Conservation (phyloP, 1,284 basidiomycete species). For the Hymenochaete sp. region DNA sequence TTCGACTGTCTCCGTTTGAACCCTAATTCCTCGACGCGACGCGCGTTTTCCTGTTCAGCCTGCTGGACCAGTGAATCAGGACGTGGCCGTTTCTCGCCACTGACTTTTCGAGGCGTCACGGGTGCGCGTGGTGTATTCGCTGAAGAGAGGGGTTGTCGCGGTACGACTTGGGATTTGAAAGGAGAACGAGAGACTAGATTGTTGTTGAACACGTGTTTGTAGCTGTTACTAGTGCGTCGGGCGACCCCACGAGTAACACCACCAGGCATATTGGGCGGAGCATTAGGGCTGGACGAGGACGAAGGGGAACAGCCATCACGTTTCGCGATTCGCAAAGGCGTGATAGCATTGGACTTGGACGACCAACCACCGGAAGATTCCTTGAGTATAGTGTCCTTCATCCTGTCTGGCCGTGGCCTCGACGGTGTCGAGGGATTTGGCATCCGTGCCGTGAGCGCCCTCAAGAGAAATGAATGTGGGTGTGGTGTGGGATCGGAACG, state of each 20-base stretch:
- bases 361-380: constrained; percentile 17
- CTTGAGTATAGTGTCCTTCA: constrained; percentile 18
- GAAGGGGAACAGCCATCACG: constrained; percentile 35
- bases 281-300: constrained; percentile 23
- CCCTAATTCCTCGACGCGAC: constrained; percentile 42
- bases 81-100: constrained; percentile 64
- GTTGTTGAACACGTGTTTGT: constrained; percentile 73
- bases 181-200: constrained; percentile 84
- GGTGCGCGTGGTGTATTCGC: neutral
- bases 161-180: constrained; percentile 60
- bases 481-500: too few species aligned
- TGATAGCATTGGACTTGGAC: constrained; percentile 33
- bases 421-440: constrained; percentile 23
- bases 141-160: neutral
- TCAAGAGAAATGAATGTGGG: too few species aligned
- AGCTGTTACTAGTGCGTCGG: constrained; percentile 72
- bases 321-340: constrained; percentile 66
- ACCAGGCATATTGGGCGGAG: constrained; percentile 26
- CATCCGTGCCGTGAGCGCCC: too few species aligned
- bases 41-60: constrained; percentile 61
- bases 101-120: constrained; percentile 43
- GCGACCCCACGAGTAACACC: constrained; percentile 27
- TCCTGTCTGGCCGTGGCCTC: constrained; percentile 18
- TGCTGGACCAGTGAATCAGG: constrained; percentile 59
- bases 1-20: constrained; percentile 69